Base-by-base conservation (phyloP, 192 early-diverging fungal species). In the Podila clonocystis region DNA sequence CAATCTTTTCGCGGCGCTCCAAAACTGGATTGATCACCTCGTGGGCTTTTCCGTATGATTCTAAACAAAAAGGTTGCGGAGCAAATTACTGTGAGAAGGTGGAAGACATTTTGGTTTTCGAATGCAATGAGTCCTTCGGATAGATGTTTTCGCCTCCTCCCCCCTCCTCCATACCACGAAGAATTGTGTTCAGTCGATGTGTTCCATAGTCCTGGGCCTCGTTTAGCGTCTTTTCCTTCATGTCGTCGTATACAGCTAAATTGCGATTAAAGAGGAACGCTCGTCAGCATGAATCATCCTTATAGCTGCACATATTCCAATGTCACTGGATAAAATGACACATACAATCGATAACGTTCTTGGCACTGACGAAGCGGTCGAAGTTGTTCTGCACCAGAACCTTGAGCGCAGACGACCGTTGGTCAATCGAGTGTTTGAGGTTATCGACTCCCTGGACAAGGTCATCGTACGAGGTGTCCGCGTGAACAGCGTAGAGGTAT, bases 351-450 rank as follows among this genome's bases (percentile, higher is more conserved):
- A 99, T 97, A 3, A 95, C 97, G 79, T 90, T 94, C 85, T 97
- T 97, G 19, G 97, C 96, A 50, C 89, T 93, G 12, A 99, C 97
- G 82, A 99, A 99, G 48, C 96, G 91, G 75, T 97, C 95, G 88
- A 99, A 99, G 79, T 99, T 95, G 67, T 93, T 94, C 78, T 98
- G 95, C 52, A 99, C 97, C 28, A 97, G 78, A 34, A 90, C 91
- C 70, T 95, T 96, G 22, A 97, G 86, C 1, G 92, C 94, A 57
- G 97, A 96, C 0, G 91, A 88, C n/a, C 94, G 90, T 67, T 96
- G 91, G 57, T 92, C 91, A 33, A 97, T 93, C 7, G 91, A 88
- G 63, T 80, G 82, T 59, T 92, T 86, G 33, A 99, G 83, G 8
- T 84, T 83, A 34, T 92, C 82, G n/a, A 91, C 89, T 5, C 97